A percentile compares a stretch with the other conserved stretches of the same genome.
Conservation (phyloP, 176 grass and related monocot genomes). For the Chloris gayana region DNA sequence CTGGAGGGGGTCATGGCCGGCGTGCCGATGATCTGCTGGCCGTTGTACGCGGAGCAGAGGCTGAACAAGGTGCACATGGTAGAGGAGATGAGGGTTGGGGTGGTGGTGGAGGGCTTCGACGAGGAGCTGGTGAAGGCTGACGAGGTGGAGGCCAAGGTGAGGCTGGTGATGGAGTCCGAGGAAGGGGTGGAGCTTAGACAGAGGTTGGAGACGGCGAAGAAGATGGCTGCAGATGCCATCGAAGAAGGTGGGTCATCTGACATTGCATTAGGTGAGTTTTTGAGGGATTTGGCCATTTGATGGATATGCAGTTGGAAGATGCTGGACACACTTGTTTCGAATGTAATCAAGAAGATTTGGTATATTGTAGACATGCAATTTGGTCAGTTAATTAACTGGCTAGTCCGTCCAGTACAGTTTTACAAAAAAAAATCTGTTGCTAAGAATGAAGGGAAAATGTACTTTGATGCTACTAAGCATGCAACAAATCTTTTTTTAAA, state of each 20-base stretch:
- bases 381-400: too few species aligned
- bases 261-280: slow-evolving; percentile 35
- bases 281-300: slow-evolving; percentile 19
- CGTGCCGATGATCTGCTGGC: slow-evolving; percentile 76
- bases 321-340: too few species aligned
- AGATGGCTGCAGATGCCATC: slow-evolving; percentile 43
- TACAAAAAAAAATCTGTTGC: too few species aligned
- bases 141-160: slow-evolving; percentile 64
- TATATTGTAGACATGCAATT: too few species aligned
- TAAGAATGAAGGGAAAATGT: too few species aligned
- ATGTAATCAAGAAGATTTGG: too few species aligned
- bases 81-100: slow-evolving; percentile 66
- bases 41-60: slow-evolving; percentile 81
- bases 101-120: slow-evolving; percentile 64
- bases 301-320: neutral
- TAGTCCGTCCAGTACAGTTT: too few species aligned
- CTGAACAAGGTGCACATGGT: slow-evolving; percentile 72
- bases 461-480: too few species aligned
- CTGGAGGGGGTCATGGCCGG: slow-evolving; percentile 39
- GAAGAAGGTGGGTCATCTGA: slow-evolving; percentile 52
- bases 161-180: slow-evolving; percentile 61
- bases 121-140: slow-evolving; percentile 43
- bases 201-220: slow-evolving; percentile 20
- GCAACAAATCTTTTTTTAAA: too few species aligned
- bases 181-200: slow-evolving; percentile 44